Base-by-base conservation (phyloP, 163 green algal species). In the Volvox carteri region DNA sequence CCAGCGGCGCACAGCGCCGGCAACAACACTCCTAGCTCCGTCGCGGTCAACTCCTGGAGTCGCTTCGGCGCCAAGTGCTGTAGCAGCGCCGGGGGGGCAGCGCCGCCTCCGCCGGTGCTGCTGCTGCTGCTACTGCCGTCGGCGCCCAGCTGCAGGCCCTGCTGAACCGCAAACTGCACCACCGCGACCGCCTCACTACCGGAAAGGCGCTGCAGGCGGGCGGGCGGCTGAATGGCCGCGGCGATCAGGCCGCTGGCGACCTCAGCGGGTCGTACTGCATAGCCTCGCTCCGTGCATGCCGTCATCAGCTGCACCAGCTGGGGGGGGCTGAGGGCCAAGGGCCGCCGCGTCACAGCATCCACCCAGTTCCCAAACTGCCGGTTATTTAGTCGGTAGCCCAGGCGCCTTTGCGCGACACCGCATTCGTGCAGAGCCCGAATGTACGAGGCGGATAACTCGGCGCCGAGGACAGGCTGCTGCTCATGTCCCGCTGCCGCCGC, bases 321-420 rank as follows among this genome's bases (percentile, higher is more conserved):
- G 2, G 35, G 2, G 37, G 48, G 35, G 25, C 14, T 35, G 25
- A 88, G 68, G 11, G 50, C 48, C 18, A 6, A 30, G 65, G 83
- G 68, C 1, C 46, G 30, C 9, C 44, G 44, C 33, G 68, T 48
- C 33, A 74, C 83, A 1, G 68, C 50, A 19, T 58, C 83, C 35
- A 46, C 83, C 83, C 83, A 88, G 30, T 44, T 16, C 23, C 50
- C 46, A 14, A 88, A 74, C 50, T 81, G 83, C 35, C 48, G 54
- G 28, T 23, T 77, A 67, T 81, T 81, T 12, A 81, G 83, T 1
- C 68, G 50, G 44, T 4, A 73, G 48, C 83, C 67, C 67, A 88
- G 50, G 4, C 50, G 68, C 1, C 5, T 21, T 23, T 81, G 83
- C 6, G 16, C 48, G 42, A 2, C 19, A 1, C 44, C 83, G 68